Base-by-base conservation (phyloP, 306 rosid species). In the Vigna hirtella region DNA sequence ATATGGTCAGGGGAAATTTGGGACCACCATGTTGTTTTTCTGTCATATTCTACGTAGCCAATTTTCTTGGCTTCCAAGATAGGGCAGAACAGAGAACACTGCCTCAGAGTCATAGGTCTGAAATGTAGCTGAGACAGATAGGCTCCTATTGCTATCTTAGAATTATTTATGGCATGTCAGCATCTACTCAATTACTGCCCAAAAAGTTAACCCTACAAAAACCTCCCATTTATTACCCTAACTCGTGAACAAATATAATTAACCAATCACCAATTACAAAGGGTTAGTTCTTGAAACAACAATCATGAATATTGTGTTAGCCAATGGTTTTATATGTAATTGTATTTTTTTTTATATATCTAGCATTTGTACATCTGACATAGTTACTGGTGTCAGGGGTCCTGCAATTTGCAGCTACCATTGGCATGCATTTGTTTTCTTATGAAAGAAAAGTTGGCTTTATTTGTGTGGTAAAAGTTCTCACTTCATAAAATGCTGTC, bases 41-140 rank as follows among this genome's bases (percentile, higher is more conserved):
- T 56, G 72, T 76, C 72, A 76, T 63, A 63, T 51, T 70, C 79
- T 63, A 30, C 3, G 66, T 43, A 30, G 51, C 18, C 42, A 74
- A 5, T 59, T 59, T 26, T 7, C 66, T 76, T 76, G 68, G 68
- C 72, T 64, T 76, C 70, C 26, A 64, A 64, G 70, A 64, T 10
- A 64, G 72, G 72, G 22, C 56, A 74, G 26, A 61, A 11, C 13
- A 42, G 47, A 34, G 18, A 48, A 62, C 49, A n/a, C 64, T 76
- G 26, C 43, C 47, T 42, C 47, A 36, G 48, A 45, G 47, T 45
- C 14, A 59, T 63, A 76, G 72, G 72, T 75, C 64, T 63, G 40
- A 76, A 32, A 10, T 22, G 72, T 76, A 63, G 51, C 72, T 76
- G 64, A 63, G 72, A 34, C 14, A 62, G 51, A 75, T 14, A 61